Evolutionary conservation across 2,329 filamentous ascomycete species (phyloP), one percentile per base, ranked within the genome.

Genomic region (Phialocephala subalpina): DNA sequence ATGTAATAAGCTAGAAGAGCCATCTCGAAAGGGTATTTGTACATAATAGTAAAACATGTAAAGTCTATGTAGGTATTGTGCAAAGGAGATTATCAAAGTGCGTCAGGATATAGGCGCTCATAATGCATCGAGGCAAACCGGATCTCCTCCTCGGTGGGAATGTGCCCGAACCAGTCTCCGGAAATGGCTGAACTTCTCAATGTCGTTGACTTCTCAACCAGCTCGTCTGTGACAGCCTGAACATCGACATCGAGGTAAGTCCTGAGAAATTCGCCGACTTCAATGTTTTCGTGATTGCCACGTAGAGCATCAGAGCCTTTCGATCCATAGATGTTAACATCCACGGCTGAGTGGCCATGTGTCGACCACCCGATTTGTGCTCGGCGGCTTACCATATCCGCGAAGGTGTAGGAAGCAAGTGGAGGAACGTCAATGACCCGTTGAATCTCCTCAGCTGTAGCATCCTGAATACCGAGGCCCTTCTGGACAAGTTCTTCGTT

Each of bases 301-400:
- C 97, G 83, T 16, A 85, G 82, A 52, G 86, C 87, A 42, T 86
- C 84, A 0, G 87, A 84, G 3, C 92, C 89, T 55, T 84, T 84
- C 0, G 92, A 94, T 60, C 92, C 91, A 80, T 98, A 99, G 71
- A 99, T 93, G 78, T 99, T 99, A 58, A 99, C 96, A 77, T 99
- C 96, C 8, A 96, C 94, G 60, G 91, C 96, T 22, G 90, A 92
- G 80, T 99, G 96, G 33, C 96, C 96, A 77, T 97, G 95, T 0
- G 94, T 97, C 69, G 87, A 90, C 96, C 96, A 99, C 16, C 96
- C 97, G 52, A 97, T 87, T 75, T 97, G 93, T 1, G 94, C 92
- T 67, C 96, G 88, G 4, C 92, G 86, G 72, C 92, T 97, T 72
- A 98, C 87, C 82, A 99, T 95, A 74, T 93, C 90, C 0, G 94